Conservation (phyloP, 257 asterid species). For the Gentiana dahurica region DNA sequence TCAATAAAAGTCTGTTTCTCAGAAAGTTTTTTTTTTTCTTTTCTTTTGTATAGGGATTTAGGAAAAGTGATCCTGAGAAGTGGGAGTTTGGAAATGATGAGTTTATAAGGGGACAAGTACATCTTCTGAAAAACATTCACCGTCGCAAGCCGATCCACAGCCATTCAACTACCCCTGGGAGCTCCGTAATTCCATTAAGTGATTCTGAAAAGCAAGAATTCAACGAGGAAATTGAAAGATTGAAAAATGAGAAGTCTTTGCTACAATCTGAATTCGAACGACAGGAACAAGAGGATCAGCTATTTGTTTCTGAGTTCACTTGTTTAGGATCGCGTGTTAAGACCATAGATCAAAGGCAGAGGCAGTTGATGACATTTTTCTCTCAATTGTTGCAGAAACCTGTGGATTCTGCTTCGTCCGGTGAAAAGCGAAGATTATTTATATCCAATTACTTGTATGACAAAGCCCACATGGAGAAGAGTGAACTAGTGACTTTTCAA, state of each 20-base stretch:
- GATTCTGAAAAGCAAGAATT: conserved; percentile 64
- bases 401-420: conserved; percentile 20
- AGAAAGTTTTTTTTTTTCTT: too few species aligned
- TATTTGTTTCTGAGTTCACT: conserved; percentile 32
- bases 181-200: conserved; percentile 32
- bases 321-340: conserved; percentile 34
- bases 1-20: background rate
- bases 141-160: conserved; percentile 93
- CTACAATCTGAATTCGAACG: conserved; percentile 40
- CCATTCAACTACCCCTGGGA: conserved; percentile 46
- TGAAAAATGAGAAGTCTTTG: conserved; percentile 44
- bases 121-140: conserved; percentile 68
- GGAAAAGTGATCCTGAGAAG: conserved; percentile 82
- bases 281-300: conserved; percentile 45
- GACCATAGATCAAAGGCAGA: conserved; percentile 33
- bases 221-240: conserved; percentile 48
- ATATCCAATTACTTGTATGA: conserved; percentile 33
- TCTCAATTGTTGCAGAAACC: conserved; percentile 36
- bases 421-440: conserved; percentile 43
- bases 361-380: conserved; percentile 44
- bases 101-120: conserved; percentile 63
- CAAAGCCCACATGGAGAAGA: conserved; percentile 29
- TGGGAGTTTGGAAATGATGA: conserved; percentile 92
- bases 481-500: conserved; percentile 26
- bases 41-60: conserved; percentile 46